Evolutionary conservation across 2,329 filamentous ascomycete genomes (phyloP), one percentile per base, ranked within the genome.

Genomic region (Cladophialophora bantiana): DNA sequence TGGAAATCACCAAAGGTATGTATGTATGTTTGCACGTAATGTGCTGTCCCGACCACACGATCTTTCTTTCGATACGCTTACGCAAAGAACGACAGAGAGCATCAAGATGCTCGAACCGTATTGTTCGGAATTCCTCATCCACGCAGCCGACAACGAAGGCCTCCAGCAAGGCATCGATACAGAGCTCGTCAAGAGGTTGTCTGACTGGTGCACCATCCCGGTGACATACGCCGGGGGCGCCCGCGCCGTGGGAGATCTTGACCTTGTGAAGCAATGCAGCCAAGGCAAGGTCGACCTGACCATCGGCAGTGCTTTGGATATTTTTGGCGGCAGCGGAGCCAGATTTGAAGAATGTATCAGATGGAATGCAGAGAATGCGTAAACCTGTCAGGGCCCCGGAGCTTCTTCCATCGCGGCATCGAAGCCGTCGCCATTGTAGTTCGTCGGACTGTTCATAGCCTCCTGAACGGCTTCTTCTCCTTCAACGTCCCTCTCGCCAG

Each of bases 161-260:
- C 83, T 98, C 52, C 95, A 98, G 78, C 86, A 88, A 74, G 95
- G 95, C 55, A 91, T 99, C 70, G 95, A 99, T 74, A 90, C 95
- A 77, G 85, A 90, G 71, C 85, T 99, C 12, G 93, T 99, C 7
- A 79, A 84, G 72, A 87, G 84, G 71, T 82, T 99, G 59, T 88
- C 93, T 1, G 82, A 89, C 71, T 98, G 95, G 93, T 97, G 93
- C 77, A 89, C 83, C 45, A 94, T 97, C 72, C 95, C 95, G 1
- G 91, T 98, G 15, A 99, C 95, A 1, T 99, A 99, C 81, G 95
- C 95, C 5, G 95, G 95, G 31, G 95, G 95, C n/a, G 95, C 93
- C 48, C 87, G 92, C 62, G 89, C 88, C 74, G 81, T 98, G 42
- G 85, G 89, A 55, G 95, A 99, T 75, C 81, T 99, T 34, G 91